A percentile compares a stretch with the other conserved stretches of the same genome.
phyloP scores from a whole-genome alignment of 345 rosid species.

The Salix viminalis region DNA sequence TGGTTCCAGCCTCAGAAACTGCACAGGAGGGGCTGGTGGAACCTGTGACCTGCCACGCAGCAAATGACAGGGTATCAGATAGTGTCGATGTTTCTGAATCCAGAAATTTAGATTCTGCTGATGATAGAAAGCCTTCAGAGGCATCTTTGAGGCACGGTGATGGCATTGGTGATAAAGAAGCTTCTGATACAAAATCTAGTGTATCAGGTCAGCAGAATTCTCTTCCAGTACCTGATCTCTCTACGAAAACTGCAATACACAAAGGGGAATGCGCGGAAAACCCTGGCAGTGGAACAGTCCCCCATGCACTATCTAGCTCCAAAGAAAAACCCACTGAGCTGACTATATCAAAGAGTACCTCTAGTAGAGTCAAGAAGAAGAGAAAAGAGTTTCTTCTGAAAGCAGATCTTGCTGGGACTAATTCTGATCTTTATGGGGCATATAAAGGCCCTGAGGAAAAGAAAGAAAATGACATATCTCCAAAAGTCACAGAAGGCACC shows the following conservation, averaged over 20 bases:
- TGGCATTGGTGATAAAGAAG: slow-evolving; percentile 1
- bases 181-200: slow-evolving; percentile 13
- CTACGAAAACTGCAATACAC: slow-evolving; percentile 25
- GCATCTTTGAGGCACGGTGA: slow-evolving; percentile 14
- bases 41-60: slow-evolving; percentile 17
- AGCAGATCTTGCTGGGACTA: slow-evolving; percentile 92
- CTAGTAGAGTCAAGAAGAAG: slow-evolving; percentile 49
- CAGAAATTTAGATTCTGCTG: slow-evolving; percentile 26
- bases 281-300: slow-evolving; percentile 23
- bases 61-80: slow-evolving; percentile 20
- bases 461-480: slow-evolving; percentile 39
- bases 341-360: slow-evolving; percentile 41
- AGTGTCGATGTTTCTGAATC: slow-evolving; percentile 30
- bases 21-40: slow-evolving; percentile 29
- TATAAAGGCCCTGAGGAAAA: slow-evolving; percentile 89
- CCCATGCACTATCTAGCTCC: slow-evolving; percentile 29
- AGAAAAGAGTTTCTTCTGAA: slow-evolving; percentile 65
- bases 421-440: slow-evolving; percentile 78
- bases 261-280: slow-evolving; percentile 37
- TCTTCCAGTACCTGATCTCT: slow-evolving; percentile 24
- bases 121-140: slow-evolving; percentile 21
- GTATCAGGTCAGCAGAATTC: slow-evolving; percentile 22
- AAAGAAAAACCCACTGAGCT: slow-evolving; percentile 52
- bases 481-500: slow-evolving; percentile 30
- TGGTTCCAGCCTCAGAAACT: slow-evolving; percentile 23